Percentiles rank a stretch among this genome's conserved stretches.
Conservation (phyloP, 2,329 filamentous ascomycete species). For the Aspergillus hiratsukae region DNA sequence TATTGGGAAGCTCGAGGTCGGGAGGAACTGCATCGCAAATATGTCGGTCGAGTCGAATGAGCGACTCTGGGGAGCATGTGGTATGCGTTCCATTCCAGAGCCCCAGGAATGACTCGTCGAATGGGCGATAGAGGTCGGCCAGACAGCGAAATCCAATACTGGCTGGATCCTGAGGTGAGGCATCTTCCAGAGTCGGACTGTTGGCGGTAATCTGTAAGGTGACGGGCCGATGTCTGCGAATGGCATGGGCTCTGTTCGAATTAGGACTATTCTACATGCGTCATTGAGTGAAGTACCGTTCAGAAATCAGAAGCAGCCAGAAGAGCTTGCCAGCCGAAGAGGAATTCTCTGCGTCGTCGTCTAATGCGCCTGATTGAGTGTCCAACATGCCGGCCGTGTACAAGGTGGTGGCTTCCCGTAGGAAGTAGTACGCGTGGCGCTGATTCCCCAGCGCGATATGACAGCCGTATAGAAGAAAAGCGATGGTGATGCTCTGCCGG, state of each 20-base stretch:
- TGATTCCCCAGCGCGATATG: conserved; percentile 64
- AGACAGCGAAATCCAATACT: conserved; percentile 57
- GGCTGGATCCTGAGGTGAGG: conserved; percentile 50
- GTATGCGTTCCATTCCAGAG: conserved; percentile 57
- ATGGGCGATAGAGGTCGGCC: conserved; percentile 57
- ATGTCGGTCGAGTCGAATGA: conserved; percentile 47
- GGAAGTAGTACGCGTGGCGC: conserved; percentile 67
- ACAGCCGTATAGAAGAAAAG: conserved; percentile 67
- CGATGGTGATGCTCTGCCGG: conserved; percentile 51
- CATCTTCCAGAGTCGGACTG: conserved; percentile 46
- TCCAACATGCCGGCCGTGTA: conserved; percentile 49
- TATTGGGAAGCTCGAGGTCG: conserved; percentile 55
- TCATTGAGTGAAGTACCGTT: conserved; percentile 49
- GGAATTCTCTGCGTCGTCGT: conserved; percentile 45
- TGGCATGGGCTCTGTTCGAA: conserved; percentile 54
- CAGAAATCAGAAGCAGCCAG: conserved; percentile 63
- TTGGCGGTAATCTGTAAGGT: conserved; percentile 57
- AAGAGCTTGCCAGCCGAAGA: conserved; percentile 50
- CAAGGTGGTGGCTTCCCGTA: conserved; percentile 68
- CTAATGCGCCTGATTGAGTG: conserved; percentile 45
- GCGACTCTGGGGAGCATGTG: conserved; percentile 44
- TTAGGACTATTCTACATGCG: not conserved
- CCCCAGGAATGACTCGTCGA: conserved; percentile 60
- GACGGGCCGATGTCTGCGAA: conserved; percentile 60
- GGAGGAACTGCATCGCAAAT: conserved; percentile 50